phyloP scores from a whole-genome alignment of 441 rosid genomes.

The Mallotus japonicus region DNA sequence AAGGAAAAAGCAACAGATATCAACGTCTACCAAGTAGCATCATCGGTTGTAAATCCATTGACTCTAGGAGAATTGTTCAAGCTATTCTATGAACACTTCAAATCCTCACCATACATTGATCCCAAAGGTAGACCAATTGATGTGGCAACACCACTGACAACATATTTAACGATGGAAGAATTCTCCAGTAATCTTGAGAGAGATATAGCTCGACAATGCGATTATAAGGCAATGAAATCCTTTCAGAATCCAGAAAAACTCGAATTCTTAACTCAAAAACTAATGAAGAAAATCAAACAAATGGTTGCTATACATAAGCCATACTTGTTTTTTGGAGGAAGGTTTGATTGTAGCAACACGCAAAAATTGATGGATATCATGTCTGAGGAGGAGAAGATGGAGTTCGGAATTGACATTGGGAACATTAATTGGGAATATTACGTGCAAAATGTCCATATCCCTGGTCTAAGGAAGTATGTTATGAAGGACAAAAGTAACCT shows the following conservation, averaged over 20 bases:
- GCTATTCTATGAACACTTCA: slow-evolving; percentile 64
- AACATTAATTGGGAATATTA: slow-evolving; percentile 63
- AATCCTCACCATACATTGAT: slow-evolving; percentile 55
- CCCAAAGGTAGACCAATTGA: slow-evolving; percentile 64
- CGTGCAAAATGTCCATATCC: slow-evolving; percentile 63
- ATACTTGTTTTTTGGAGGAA: slow-evolving; percentile 78
- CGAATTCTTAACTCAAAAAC: slow-evolving; percentile 54
- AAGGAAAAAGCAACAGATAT: slow-evolving; percentile 47
- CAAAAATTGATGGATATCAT: slow-evolving; percentile 61
- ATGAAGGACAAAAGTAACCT: slow-evolving; percentile 37
- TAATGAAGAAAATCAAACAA: slow-evolving; percentile 68
- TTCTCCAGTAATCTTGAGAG: slow-evolving; percentile 51
- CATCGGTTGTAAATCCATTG: slow-evolving; percentile 73
- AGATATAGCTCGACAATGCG: slow-evolving; percentile 37
- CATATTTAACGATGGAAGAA: slow-evolving; percentile 66
- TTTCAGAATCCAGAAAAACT: slow-evolving; percentile 44
- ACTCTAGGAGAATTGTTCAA: slow-evolving; percentile 58
- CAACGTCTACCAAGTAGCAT: slow-evolving; percentile 72
- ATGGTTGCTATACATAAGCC: slow-evolving; percentile 73
- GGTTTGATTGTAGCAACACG: slow-evolving; percentile 80
- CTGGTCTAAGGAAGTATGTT: slow-evolving; percentile 73
- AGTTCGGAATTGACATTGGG: slow-evolving; percentile 61
- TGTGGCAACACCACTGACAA: slow-evolving; percentile 59
- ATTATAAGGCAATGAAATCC: slow-evolving; percentile 32
- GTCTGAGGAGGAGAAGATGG: slow-evolving; percentile 69